Evolutionary conservation across 257 asterid species (phyloP), one percentile per base, ranked within the genome.

Genomic region (Nicotiana benthamiana): DNA sequence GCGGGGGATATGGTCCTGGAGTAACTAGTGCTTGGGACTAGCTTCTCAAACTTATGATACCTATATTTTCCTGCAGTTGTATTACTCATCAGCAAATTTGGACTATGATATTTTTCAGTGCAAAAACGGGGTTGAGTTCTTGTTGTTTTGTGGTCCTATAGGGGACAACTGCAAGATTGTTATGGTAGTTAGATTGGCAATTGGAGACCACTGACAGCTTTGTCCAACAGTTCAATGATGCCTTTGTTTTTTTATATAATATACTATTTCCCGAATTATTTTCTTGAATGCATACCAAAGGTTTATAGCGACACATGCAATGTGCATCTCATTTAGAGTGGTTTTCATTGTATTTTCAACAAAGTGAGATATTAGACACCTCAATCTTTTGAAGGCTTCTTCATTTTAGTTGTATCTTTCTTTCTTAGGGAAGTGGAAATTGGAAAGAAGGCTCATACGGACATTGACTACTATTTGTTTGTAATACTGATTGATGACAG

Each of bases 21-120:
- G 84, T 77, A 70, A 83, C 88, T 32, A 90, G 94, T 89, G 94
- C 94, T 2, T 90, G 94, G 94, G 94, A 90, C 85, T 90, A 86
- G 83, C 59, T 75, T 78, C 53, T 43, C 16, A 43, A 46, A 1
- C 43, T 51, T 34, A 40, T 54, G 27, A 67, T 36, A 36, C 54
- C 75, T 67, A 34, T 67, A 34, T 16, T 67, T 67, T 67, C 53
- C 75, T 67, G 75, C 75, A 34, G 75, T 67, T 67, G 54, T 67
- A 66, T 67, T 65, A 65, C 27, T 65, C 46, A 18, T 67, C 75
- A 67, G 36, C 75, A 67, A 34, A 36, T 67, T 67, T 67, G 76
- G 76, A 68, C 11, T 68, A 68, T 68, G 76, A 68, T 40, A 40
- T 68, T 68, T n/a, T 68, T 24, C 56, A 68, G 30, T 68, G 56